These are phyloP conservation scores for Lizonia empirigonia DNA, from an alignment of 2,329 filamentous ascomycete species.

Conservation along the genomic window DNA sequence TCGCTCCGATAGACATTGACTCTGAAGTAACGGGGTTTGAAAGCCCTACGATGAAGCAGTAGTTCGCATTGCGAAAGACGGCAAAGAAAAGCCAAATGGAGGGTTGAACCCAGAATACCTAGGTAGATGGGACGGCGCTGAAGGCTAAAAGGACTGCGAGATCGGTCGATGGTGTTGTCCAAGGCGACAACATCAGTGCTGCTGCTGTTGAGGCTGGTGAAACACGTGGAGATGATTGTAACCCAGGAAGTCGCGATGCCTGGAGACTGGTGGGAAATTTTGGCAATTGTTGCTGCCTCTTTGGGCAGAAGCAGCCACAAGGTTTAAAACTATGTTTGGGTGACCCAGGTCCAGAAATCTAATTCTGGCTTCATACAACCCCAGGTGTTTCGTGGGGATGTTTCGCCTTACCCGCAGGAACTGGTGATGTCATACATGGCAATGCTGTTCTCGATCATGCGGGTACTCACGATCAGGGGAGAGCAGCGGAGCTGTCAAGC, in stretches of 20 bases:
- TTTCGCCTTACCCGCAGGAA: conserved; percentile 3
- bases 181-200: conserved; percentile 7
- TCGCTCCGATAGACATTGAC: conserved; percentile 19
- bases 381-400: conserved; percentile 4
- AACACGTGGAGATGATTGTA: conserved; percentile 19
- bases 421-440: conserved; percentile 11
- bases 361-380: too few species aligned
- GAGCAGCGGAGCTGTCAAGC: conserved; percentile 3
- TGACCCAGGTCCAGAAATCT: neutral
- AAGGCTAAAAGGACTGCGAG: neutral
- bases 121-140: conserved; percentile 8
- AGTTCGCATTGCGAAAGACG: conserved; percentile 12
- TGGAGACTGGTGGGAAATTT: neutral
- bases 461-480: neutral
- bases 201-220: conserved; percentile 18
- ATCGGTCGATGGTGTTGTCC: conserved; percentile 9
- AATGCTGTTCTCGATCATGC: neutral
- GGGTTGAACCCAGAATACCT: conserved; percentile 7
- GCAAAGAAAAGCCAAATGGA: conserved; percentile 3
- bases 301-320: conserved; percentile 7
- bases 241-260: conserved; percentile 3
- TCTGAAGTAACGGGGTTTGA: conserved; percentile 6
- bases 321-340: conserved; percentile 3
- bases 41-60: conserved; percentile 12
- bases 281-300: neutral